Percentiles rank a stretch among this genome's conserved stretches.
Conservation (phyloP, 805 yeast species). For the Candida silvatica region DNA sequence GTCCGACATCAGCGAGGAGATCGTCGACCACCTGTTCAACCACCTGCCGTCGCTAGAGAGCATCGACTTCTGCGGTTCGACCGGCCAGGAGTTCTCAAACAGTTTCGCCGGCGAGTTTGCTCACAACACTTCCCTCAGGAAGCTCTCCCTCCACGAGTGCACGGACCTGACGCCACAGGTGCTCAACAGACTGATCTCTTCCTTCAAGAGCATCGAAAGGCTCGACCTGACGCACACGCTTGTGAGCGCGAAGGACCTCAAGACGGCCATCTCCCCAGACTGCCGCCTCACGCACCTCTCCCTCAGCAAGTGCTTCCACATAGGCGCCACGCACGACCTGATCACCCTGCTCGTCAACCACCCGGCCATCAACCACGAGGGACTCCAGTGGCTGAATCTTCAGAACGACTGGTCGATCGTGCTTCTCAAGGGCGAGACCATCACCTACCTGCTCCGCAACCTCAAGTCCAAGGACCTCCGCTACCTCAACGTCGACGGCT, state of each 20-base stretch:
- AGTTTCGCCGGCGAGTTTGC: conserved; percentile 39
- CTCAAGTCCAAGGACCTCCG: conserved; percentile 34
- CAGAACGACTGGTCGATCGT: conserved; percentile 48
- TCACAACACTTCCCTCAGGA: conserved; percentile 23
- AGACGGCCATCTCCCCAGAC: conserved; percentile 40
- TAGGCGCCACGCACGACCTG: conserved; percentile 60
- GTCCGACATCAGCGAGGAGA: conserved; percentile 61
- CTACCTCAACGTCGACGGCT: conserved; percentile 44
- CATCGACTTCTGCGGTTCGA: conserved; percentile 85
- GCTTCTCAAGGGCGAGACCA: conserved; percentile 37
- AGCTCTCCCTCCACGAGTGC: conserved; percentile 81
- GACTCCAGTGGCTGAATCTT: conserved; percentile 41
- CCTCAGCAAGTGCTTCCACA: conserved; percentile 51
- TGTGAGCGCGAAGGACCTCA: conserved; percentile 54
- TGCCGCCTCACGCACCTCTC: conserved; percentile 70
- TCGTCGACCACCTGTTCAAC: conserved; percentile 48
- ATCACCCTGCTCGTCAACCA: conserved; percentile 63
- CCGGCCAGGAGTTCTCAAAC: conserved; percentile 50
- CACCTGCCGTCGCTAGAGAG: conserved; percentile 48
- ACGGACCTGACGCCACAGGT: conserved; percentile 59
- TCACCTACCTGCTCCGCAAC: conserved; percentile 34
- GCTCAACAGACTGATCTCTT: conserved; percentile 49
- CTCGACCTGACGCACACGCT: conserved; percentile 79
- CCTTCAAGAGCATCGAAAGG: conserved; percentile 46
- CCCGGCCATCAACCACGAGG: conserved; percentile 42